phyloP scores from a whole-genome alignment of 2,329 filamentous ascomycete genomes.

The Fusarium sacchari region DNA sequence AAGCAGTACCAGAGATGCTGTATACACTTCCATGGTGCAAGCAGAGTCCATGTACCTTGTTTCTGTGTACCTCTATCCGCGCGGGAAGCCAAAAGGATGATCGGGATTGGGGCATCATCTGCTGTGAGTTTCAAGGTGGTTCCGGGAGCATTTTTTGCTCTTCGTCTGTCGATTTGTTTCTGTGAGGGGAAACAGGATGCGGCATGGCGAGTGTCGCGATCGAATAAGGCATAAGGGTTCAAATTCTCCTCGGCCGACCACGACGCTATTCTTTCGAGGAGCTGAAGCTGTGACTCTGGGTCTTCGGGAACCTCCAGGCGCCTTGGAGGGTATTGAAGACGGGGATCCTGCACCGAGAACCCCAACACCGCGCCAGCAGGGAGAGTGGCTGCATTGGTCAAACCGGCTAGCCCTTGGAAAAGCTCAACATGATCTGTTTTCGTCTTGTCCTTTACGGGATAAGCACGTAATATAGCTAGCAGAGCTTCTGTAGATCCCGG shows the following conservation, averaged over 20 bases:
- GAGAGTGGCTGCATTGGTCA: conserved; percentile 75
- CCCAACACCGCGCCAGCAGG: conserved; percentile 75
- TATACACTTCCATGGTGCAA: conserved; percentile 92
- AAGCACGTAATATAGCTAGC: conserved; percentile 71
- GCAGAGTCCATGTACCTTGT: conserved; percentile 81
- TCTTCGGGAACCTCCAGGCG: conserved; percentile 57
- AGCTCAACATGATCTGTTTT: conserved; percentile 55
- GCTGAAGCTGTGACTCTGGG: conserved; percentile 48
- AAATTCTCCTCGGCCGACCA: conserved; percentile 73
- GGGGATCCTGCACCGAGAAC: conserved; percentile 82
- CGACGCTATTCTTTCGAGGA: conserved; percentile 69
- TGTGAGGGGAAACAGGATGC: conserved; percentile 77
- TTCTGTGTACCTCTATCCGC: conserved; percentile 57
- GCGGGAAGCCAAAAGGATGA: conserved; percentile 74
- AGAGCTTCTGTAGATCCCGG: conserved; percentile 85
- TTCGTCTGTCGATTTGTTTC: conserved; percentile 82
- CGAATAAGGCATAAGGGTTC: conserved; percentile 69
- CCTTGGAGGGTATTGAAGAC: conserved; percentile 79
- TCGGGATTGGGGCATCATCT: conserved; percentile 80
- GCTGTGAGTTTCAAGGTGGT: conserved; percentile 64
- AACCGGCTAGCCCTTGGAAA: conserved; percentile 63
- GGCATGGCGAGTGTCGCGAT: conserved; percentile 70
- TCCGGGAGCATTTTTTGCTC: conserved; percentile 70
- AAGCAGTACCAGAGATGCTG: conserved; percentile 85
- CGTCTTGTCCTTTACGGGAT: conserved; percentile 46